A percentile compares a stretch with the other conserved stretches of the same genome.
phyloP scores from a whole-genome alignment of 768 basidiomycete genomes.

The Rhodotorula toruloides region DNA sequence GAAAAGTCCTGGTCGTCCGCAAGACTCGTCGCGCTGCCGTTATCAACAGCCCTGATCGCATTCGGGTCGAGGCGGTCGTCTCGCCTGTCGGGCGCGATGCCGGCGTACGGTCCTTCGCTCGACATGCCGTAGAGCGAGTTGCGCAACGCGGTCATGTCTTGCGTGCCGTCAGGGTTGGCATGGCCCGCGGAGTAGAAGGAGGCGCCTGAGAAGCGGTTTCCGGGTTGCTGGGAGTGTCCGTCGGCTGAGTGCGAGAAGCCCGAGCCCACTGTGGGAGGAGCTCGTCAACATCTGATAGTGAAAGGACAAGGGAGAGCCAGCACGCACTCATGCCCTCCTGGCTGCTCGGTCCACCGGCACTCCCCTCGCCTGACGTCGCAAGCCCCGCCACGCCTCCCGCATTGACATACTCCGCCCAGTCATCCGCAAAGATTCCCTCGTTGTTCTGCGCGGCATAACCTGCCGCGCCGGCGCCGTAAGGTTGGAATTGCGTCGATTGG shows the following conservation, averaged over 20 bases:
- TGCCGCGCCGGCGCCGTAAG: not conserved
- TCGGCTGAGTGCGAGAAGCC: slow-evolving; percentile 12
- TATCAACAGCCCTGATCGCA: slow-evolving; percentile 1
- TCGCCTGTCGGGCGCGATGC: not conserved
- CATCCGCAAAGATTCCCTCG: not conserved
- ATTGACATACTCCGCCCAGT: not conserved
- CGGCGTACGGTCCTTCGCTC: not conserved
- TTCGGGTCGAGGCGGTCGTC: slow-evolving; percentile 30
- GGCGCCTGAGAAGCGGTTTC: slow-evolving; percentile 16
- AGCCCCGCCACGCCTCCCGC: slow-evolving; percentile 1
- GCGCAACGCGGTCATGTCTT: slow-evolving; percentile 7
- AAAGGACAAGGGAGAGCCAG: not conserved
- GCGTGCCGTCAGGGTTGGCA: not conserved
- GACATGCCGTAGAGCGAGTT: slow-evolving; percentile 21
- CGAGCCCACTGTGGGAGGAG: slow-evolving; percentile 11
- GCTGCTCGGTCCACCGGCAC: slow-evolving; percentile 8
- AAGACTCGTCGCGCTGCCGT: slow-evolving; percentile 17
- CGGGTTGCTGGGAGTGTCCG: slow-evolving; percentile 8
- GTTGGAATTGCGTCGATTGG: not conserved
- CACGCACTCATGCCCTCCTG: slow-evolving; percentile 27
- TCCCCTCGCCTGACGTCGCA: not conserved
- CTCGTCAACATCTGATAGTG: not conserved
- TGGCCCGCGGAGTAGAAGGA: slow-evolving; percentile 18
- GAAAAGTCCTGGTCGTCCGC: slow-evolving; percentile 34
- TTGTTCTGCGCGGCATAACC: not conserved